Evolutionary conservation across 2,329 filamentous ascomycete species (phyloP), one percentile per base, ranked within the genome.

Genomic region (Thermothelomyces thermophilus): DNA sequence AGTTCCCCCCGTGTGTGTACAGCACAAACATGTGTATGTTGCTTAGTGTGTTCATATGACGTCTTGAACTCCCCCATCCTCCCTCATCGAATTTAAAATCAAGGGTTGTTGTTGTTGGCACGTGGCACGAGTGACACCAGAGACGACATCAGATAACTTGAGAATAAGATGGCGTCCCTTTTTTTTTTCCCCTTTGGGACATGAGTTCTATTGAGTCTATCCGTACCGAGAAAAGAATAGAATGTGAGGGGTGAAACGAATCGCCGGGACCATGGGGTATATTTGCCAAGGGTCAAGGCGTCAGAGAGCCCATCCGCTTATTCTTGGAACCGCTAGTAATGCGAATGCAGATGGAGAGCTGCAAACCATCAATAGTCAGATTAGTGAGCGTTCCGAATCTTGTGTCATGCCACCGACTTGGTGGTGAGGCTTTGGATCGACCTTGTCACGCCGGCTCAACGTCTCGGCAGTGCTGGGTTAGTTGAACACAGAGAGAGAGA

Each of bases 201-300:
- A 26, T 5, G 9, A 26, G 9, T 26, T 26, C 24, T 26, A 26
- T 26, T 26, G 24, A 5, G 24, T 26, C 24, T 26, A 26, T 9
- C n/a, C n/a, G n/a, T n/a, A n/a, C n/a, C n/a, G n/a, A 3, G 46
- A 47, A 34, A 56, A 22, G 9, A n/a, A 24, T n/a, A n/a, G 9
- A 53, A 74, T 82, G 79, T 83, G 60, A 72, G 73, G 77, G 74
- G 77, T 75, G 73, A 80, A 82, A 83, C 78, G 79, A 82, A 76
- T 73, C 69, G 71, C 75, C 75, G 67, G 65, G 69, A 73, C 73
- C 73, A 80, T 62, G 50, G 59, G 60, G 47, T 42, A 48, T 58
- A 58, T 52, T 44, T 44, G 53, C 56, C 48, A 58, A 52, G 60
- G 64, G 63, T 64, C 63, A 59, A 66, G 74, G 74, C 72, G 70